Evolutionary conservation across 163 green algal species (phyloP).

Genomic region (Scenedesmus sp.): DNA sequence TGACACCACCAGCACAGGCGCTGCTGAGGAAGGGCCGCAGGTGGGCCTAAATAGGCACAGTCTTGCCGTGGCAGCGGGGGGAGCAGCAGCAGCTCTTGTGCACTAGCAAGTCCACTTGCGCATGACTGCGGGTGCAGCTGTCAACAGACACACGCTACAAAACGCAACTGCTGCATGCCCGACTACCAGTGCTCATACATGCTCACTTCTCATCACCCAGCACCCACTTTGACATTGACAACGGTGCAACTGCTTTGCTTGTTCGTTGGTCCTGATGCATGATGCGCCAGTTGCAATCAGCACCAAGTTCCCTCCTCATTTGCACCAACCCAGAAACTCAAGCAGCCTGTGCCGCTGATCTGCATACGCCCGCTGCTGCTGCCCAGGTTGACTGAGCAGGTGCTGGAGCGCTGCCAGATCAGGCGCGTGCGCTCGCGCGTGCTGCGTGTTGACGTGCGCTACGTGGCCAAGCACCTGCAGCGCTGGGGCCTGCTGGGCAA

Average conservation of each 20-base stretch:
- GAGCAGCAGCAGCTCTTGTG: background rate
- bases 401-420: slow-evolving; percentile 80
- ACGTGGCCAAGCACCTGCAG: slow-evolving; percentile 78
- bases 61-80: background rate
- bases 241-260: no score
- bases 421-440: slow-evolving; percentile 64
- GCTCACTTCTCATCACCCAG: no score
- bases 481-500: slow-evolving; percentile 75
- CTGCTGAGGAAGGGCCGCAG: slow-evolving; percentile 78
- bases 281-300: no score
- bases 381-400: slow-evolving; percentile 76
- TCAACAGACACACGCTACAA: no score
- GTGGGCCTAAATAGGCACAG: slow-evolving; percentile 34
- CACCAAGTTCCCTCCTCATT: no score
- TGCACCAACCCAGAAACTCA: no score
- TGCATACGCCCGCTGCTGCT: background rate
- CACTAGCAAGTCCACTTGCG: no score
- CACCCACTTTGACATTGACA: no score
- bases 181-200: no score
- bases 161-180: no score
- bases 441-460: slow-evolving; percentile 74
- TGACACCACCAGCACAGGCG: slow-evolving; percentile 64
- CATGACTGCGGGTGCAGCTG: no score
- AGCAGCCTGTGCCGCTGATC: background rate
- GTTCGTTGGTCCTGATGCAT: no score